Evolutionary conservation across 352 stramenopile genomes (phyloP).

Genomic region (Globisporangium okanoganense): DNA sequence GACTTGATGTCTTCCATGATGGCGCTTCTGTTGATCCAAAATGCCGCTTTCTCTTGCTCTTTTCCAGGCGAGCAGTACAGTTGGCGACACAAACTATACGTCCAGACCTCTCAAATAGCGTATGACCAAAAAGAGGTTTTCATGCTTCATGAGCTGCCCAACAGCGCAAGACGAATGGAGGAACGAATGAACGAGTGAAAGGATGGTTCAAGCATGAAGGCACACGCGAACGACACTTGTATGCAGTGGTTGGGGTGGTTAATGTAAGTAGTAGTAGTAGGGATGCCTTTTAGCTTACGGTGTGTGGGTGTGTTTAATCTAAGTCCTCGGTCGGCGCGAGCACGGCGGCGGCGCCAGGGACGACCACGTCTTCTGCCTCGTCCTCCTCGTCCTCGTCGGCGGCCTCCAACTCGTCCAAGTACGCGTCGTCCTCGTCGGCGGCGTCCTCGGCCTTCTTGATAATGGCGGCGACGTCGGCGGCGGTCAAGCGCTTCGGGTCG

Average conservation of each 20-base stretch:
- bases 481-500: slow-evolving; percentile 65
- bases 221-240: not conserved
- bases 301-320: slow-evolving; percentile 57
- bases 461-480: slow-evolving; percentile 65
- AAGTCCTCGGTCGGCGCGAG: slow-evolving; percentile 64
- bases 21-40: not conserved
- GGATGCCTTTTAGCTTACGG: not conserved
- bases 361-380: slow-evolving; percentile 27
- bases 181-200: not conserved
- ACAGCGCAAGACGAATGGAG: not conserved
- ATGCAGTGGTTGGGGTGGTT: not conserved
- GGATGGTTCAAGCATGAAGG: not conserved
- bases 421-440: slow-evolving; percentile 76
- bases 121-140: not conserved
- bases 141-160: no score
- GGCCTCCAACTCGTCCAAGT: slow-evolving; percentile 70
- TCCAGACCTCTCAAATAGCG: not conserved
- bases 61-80: not conserved
- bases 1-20: slow-evolving; percentile 51
- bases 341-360: slow-evolving; percentile 20
- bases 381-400: slow-evolving; percentile 50
- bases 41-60: not conserved
- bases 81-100: not conserved
- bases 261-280: slow-evolving; percentile 12
- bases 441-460: slow-evolving; percentile 84